A percentile compares a stretch with the other conserved stretches of the same genome.
phyloP scores from a whole-genome alignment of 441 rosid genomes.

The Bruguiera hainesii region DNA sequence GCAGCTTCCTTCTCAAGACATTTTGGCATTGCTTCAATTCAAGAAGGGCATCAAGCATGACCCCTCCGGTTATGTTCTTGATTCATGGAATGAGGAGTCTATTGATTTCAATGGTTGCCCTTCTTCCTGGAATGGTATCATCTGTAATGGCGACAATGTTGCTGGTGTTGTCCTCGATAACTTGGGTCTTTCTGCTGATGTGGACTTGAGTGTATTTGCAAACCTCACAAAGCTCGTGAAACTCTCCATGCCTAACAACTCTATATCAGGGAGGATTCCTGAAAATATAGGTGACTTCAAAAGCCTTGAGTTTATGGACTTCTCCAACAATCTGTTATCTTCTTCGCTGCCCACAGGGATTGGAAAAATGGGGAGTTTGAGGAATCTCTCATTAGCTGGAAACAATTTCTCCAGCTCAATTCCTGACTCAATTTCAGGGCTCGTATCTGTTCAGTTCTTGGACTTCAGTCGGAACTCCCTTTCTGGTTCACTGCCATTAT shows the following conservation, averaged over 20 bases:
- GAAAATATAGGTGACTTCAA: constrained; percentile 53
- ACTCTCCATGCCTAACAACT: constrained; percentile 87
- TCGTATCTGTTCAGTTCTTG: constrained; percentile 64
- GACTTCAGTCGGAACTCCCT: constrained; percentile 84
- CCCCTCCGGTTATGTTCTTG: constrained; percentile 85
- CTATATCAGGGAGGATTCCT: constrained; percentile 68
- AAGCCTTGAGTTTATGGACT: constrained; percentile 73
- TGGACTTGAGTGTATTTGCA: constrained; percentile 65
- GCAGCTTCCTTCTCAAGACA: constrained; percentile 97
- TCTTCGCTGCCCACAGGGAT: constrained; percentile 54
- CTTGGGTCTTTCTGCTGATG: constrained; percentile 73
- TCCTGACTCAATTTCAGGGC: constrained; percentile 67
- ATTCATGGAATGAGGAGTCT: constrained; percentile 96
- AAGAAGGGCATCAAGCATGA: constrained; percentile 94
- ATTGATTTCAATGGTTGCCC: constrained; percentile 96
- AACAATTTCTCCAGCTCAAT: constrained; percentile 86
- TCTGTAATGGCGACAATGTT: constrained; percentile 86
- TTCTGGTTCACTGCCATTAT: constrained; percentile 60
- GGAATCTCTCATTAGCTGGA: constrained; percentile 75
- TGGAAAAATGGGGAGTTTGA: constrained; percentile 59
- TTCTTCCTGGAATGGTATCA: constrained; percentile 92
- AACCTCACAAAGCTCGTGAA: constrained; percentile 89
- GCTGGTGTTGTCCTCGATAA: constrained; percentile 87
- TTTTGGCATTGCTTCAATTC: constrained; percentile 86
- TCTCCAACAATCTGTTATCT: constrained; percentile 75